Evolutionary conservation across 345 rosid species (phyloP).

Genomic region (Hibiscus mutabilis): DNA sequence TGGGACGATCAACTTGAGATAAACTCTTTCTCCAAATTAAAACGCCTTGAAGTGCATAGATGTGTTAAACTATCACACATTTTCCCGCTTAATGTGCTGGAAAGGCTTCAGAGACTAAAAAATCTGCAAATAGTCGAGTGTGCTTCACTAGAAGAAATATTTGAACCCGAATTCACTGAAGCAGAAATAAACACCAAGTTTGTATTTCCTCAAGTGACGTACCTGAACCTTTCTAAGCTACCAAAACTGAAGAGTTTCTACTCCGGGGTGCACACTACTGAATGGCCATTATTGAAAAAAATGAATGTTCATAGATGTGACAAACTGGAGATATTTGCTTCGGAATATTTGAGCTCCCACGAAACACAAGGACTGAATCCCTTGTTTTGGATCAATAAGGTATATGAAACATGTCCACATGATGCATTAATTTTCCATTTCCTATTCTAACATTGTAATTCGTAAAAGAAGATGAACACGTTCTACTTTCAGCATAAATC

Average conservation of each 20-base stretch:
- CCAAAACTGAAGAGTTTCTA: slow-evolving; percentile 8
- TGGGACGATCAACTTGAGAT: not conserved
- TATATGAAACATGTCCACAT: not conserved
- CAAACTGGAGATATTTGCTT: slow-evolving; percentile 7
- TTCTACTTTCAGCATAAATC: not conserved
- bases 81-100: not conserved
- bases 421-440: not conserved
- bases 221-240: not conserved
- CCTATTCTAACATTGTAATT: not conserved
- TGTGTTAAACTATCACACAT: not conserved
- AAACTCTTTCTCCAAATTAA: not conserved
- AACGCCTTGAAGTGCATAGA: not conserved
- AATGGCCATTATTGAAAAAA: slow-evolving; percentile 13
- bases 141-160: not conserved
- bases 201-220: slow-evolving; percentile 4
- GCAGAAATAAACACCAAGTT: not conserved
- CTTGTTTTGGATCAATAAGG: slow-evolving; percentile 14
- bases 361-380: not conserved
- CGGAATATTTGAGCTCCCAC: not conserved
- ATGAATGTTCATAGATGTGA: slow-evolving; percentile 5
- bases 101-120: not conserved
- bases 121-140: not conserved
- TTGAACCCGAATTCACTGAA: not conserved
- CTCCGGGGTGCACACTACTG: not conserved
- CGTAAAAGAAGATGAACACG: not conserved